Conservation (phyloP, 1,139 yeast genomes). For the Suhomyces panamericanus region DNA sequence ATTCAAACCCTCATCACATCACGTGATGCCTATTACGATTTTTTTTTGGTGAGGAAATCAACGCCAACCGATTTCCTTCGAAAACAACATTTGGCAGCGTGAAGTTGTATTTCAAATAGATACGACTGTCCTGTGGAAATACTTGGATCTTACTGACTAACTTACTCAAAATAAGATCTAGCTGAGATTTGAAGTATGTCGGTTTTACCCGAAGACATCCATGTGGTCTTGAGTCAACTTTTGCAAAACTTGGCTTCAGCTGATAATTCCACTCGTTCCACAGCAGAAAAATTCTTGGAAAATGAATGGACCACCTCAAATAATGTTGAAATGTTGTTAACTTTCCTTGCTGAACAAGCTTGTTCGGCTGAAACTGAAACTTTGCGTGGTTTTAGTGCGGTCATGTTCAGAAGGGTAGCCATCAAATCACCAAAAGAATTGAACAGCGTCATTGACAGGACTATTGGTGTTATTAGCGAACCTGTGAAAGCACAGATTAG, state of each 20-base stretch:
- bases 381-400: constrained; percentile 72
- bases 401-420: constrained; percentile 83
- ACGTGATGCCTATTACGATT: constrained; percentile 10
- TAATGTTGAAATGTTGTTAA: constrained; percentile 66
- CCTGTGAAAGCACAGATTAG: constrained; percentile 66
- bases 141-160: background rate
- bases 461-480: constrained; percentile 67
- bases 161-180: background rate
- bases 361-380: constrained; percentile 56
- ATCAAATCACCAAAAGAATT: constrained; percentile 69
- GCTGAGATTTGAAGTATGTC: constrained; percentile 40
- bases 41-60: constrained; percentile 11
- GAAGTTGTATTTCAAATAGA: background rate
- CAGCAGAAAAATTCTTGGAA: constrained; percentile 75
- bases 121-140: background rate
- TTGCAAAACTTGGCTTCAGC: constrained; percentile 73
- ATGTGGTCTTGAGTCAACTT: constrained; percentile 55
- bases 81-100: background rate
- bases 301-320: constrained; percentile 70
- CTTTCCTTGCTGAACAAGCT: constrained; percentile 83
- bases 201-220: constrained; percentile 62
- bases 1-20: constrained; percentile 9
- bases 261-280: constrained; percentile 70
- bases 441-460: constrained; percentile 68
- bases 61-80: constrained; percentile 1